Percentiles rank a stretch among this genome's conserved stretches.
These are phyloP conservation scores for Begonia peltatifolia DNA, from an alignment of 306 rosid species.

Conservation along the genomic window DNA sequence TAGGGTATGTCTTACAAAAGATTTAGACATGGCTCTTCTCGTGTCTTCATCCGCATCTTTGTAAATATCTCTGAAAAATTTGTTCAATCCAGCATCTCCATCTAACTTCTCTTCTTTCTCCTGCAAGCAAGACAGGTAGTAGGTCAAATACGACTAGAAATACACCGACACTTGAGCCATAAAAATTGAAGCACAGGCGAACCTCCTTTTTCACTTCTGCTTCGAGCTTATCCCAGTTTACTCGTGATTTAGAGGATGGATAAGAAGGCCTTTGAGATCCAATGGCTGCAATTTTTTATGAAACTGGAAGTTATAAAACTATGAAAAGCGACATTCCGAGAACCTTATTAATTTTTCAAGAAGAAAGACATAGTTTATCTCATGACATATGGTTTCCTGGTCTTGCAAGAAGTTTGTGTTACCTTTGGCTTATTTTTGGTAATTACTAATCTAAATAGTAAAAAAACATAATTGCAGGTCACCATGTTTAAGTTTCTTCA, in stretches of 20 bases:
- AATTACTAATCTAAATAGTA: too few relatives aligned
- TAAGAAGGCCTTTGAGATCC: constrained; percentile 39
- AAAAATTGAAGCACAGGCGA: constrained; percentile 5
- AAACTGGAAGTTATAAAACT: not conserved
- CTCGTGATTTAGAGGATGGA: constrained; percentile 70
- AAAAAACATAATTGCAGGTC: too few relatives aligned
- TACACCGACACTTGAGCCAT: not conserved
- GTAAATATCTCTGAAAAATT: constrained; percentile 75
- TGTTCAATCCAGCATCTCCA: constrained; percentile 89
- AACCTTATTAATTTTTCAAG: too few relatives aligned
- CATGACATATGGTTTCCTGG: too few relatives aligned
- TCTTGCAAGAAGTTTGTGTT: too few relatives aligned
- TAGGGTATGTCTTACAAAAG: constrained; percentile 48
- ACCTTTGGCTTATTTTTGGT: too few relatives aligned
- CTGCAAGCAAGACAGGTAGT: constrained; percentile 23
- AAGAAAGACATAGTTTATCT: too few relatives aligned
- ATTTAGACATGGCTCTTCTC: constrained; percentile 83
- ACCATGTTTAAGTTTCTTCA: too few relatives aligned
- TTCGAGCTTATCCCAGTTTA: constrained; percentile 88
- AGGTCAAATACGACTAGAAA: too few relatives aligned
- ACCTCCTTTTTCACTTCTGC: constrained; percentile 89
- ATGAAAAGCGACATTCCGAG: too few relatives aligned
- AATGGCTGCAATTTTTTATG: constrained; percentile 26
- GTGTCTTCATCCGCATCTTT: constrained; percentile 93
- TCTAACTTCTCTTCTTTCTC: constrained; percentile 93